phyloP scores from a whole-genome alignment of 176 grass and related monocot genomes.

The Otatea glauca region DNA sequence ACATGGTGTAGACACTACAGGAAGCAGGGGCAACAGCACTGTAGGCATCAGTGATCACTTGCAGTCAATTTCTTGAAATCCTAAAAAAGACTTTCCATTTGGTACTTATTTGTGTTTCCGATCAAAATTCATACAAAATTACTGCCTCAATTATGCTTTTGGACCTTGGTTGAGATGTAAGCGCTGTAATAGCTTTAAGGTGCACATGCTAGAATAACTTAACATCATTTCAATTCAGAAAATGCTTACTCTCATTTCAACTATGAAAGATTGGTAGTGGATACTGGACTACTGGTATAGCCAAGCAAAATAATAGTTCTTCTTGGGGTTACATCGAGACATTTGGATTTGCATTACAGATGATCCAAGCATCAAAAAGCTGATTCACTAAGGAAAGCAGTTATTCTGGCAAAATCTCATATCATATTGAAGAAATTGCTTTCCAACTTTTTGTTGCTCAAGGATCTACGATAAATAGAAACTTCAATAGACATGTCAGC shows the following conservation, averaged over 20 bases:
- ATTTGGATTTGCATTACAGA: constrained; percentile 10
- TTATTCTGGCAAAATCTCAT: not conserved
- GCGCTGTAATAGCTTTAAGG: not conserved
- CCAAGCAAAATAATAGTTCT: constrained; percentile 1
- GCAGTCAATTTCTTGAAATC: not conserved
- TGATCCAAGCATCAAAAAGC: not conserved
- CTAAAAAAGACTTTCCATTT: constrained; percentile 4
- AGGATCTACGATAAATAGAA: not conserved
- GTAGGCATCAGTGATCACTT: not conserved
- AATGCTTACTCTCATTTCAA: not conserved
- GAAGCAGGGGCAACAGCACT: not conserved
- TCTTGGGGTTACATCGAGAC: not conserved
- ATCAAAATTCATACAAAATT: not conserved
- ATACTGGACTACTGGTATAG: constrained; percentile 8
- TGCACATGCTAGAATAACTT: not conserved
- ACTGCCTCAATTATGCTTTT: constrained; percentile 1
- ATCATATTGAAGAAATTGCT: not conserved
- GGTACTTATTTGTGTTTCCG: not conserved
- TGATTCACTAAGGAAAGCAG: not conserved
- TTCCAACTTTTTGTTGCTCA: not conserved
- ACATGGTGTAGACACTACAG: constrained; percentile 3
- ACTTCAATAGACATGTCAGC: not conserved
- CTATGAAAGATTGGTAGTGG: not conserved
- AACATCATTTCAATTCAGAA: constrained; percentile 22
- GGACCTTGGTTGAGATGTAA: constrained; percentile 8